These are phyloP conservation scores for Protomyces arabidopsidicola DNA, from an alignment of 1,139 yeast species.

Conservation along the genomic window DNA sequence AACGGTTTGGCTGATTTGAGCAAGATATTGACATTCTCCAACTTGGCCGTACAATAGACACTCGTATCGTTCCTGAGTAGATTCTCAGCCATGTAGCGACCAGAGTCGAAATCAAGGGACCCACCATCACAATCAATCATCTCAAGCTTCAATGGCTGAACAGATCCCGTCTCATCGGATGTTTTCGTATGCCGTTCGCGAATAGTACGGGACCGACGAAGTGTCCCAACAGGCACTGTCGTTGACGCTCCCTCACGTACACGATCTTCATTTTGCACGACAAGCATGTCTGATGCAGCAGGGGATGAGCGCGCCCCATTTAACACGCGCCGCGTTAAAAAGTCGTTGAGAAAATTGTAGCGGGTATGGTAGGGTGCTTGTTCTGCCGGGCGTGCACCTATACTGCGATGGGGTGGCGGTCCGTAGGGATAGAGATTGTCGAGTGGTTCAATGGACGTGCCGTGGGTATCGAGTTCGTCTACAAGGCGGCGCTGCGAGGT, in stretches of 20 bases:
- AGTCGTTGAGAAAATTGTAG: neutral
- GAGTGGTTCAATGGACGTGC: neutral
- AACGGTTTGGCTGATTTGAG: slow-evolving; percentile 30
- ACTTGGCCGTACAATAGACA: slow-evolving; percentile 26
- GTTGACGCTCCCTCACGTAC: neutral
- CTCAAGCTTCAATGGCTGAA: slow-evolving; percentile 16
- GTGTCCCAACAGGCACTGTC: neutral
- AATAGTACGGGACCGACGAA: neutral
- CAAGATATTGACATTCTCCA: slow-evolving; percentile 23
- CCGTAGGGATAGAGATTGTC: neutral
- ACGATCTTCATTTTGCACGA: neutral
- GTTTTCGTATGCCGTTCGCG: neutral
- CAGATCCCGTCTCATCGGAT: neutral
- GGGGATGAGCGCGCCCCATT: neutral
- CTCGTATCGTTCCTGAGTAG: slow-evolving; percentile 12
- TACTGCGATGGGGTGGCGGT: neutral
- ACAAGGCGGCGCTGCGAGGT: neutral
- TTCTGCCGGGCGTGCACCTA: neutral
- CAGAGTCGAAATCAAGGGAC: slow-evolving; percentile 20
- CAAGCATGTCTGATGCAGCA: neutral
- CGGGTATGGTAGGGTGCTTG: neutral
- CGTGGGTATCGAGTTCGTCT: neutral
- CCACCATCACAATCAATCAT: slow-evolving; percentile 24
- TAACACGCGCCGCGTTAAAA: neutral
- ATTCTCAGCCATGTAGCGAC: slow-evolving; percentile 20